A percentile compares a stretch with the other conserved stretches of the same genome.
Conservation (phyloP, 2,329 filamentous ascomycete genomes). For the Plectosphaerella cucumerina region DNA sequence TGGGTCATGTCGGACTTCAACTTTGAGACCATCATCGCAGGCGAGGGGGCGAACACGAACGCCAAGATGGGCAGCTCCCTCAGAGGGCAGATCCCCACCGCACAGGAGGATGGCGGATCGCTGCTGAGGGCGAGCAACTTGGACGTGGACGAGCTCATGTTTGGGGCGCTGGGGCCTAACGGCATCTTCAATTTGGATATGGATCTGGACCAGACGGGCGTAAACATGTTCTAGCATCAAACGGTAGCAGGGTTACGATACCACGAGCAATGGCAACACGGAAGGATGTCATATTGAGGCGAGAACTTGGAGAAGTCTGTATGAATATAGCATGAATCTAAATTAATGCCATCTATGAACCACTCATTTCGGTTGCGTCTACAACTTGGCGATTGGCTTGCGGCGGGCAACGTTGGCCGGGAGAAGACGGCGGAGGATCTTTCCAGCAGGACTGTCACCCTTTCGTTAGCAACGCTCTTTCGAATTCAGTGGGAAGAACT, state of each 20-base stretch:
- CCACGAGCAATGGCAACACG: too few species aligned
- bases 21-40: slow-evolving; percentile 4
- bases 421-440: slow-evolving; percentile 7
- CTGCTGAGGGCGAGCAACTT: neutral
- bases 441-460: slow-evolving; percentile 4
- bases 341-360: too few species aligned
- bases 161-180: slow-evolving; percentile 1
- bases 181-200: slow-evolving; percentile 6
- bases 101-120: neutral
- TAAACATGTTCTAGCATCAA: too few species aligned
- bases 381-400: too few species aligned
- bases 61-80: neutral
- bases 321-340: too few species aligned
- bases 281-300: too few species aligned
- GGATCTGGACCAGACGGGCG: slow-evolving; percentile 1
- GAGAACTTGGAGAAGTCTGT: too few species aligned
- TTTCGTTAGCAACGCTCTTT: neutral
- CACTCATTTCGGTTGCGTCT: too few species aligned
- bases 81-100: neutral
- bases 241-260: too few species aligned
- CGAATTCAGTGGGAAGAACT: neutral
- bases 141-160: slow-evolving; percentile 3
- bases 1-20: slow-evolving; percentile 9
- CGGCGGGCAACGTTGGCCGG: slow-evolving; percentile 1
- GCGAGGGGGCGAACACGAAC: neutral